These are phyloP conservation scores for Senna tora DNA, from an alignment of 306 rosid genomes.

Conservation along the genomic window DNA sequence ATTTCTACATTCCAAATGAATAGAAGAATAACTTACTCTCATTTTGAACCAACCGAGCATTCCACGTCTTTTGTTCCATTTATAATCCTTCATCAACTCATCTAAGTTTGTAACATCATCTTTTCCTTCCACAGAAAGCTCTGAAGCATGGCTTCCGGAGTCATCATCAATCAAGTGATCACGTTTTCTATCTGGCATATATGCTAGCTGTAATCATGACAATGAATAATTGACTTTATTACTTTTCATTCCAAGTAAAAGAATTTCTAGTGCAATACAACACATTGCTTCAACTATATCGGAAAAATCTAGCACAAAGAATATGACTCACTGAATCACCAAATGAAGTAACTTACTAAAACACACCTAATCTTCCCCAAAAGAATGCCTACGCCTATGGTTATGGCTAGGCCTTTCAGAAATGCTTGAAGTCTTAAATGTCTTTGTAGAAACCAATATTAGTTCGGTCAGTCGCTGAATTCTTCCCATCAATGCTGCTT, in stretches of 20 bases:
- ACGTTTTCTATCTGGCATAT: conserved; percentile 84
- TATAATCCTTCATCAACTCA: conserved; percentile 74
- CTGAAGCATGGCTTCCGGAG: conserved; percentile 61
- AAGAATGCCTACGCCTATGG: conserved; percentile 85
- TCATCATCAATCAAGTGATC: conserved; percentile 68
- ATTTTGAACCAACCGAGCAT: conserved; percentile 89
- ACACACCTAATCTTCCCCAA: conserved; percentile 91
- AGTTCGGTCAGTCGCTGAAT: conserved; percentile 85
- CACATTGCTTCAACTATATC: conserved; percentile 5
- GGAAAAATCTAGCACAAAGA: conserved; percentile 24
- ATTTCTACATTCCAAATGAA: conserved; percentile 29
- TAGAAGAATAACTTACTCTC: conserved; percentile 51
- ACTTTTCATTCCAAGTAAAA: conserved; percentile 12
- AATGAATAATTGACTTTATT: conserved; percentile 1
- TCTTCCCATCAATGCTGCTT: conserved; percentile 92
- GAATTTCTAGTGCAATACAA: conserved; percentile 2
- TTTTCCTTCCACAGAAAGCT: conserved; percentile 64
- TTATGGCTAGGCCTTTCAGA: conserved; percentile 62
- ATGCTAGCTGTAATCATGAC: conserved; percentile 70
- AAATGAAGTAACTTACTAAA: conserved; percentile 25
- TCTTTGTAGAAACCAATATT: conserved; percentile 83
- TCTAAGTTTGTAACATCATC: conserved; percentile 63
- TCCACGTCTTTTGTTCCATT: conserved; percentile 68
- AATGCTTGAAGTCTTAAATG: conserved; percentile 59
- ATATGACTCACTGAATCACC: conserved; percentile 12